Conservation (phyloP, 495 filamentous ascomycete genomes). For the Filosporella fistucella region DNA sequence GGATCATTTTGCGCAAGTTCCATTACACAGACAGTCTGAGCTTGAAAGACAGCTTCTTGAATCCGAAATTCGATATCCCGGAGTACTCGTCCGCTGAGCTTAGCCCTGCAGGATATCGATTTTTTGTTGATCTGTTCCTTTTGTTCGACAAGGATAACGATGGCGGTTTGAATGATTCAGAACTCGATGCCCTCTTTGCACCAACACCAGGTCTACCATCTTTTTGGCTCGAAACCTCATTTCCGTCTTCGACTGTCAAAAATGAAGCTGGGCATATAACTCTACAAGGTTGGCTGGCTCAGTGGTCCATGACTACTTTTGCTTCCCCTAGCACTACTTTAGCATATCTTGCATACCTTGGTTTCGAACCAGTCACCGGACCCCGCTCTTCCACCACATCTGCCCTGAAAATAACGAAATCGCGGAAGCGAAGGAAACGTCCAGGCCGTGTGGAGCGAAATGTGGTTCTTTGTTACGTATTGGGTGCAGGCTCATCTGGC, state of each 20-base stretch:
- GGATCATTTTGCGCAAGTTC: conserved; percentile 93
- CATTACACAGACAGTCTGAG: conserved; percentile 94
- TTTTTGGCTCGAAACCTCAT: conserved; percentile 80
- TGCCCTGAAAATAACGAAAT: conserved; percentile 86
- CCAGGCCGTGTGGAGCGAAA: conserved; percentile 87
- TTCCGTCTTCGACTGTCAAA: conserved; percentile 89
- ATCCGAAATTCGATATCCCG: conserved; percentile 90
- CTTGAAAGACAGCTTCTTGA: conserved; percentile 84
- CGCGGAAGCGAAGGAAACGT: conserved; percentile 75
- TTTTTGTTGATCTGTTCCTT: conserved; percentile 95
- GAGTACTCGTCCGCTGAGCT: conserved; percentile 88
- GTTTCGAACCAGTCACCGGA: conserved; percentile 64
- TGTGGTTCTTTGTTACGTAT: conserved; percentile 93
- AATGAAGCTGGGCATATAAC: conserved; percentile 96
- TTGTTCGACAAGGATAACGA: conserved; percentile 97
- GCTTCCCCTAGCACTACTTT: conserved; percentile 90
- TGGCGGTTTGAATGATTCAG: conserved; percentile 81
- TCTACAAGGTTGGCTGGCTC: conserved; percentile 94
- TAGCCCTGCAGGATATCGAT: conserved; percentile 90
- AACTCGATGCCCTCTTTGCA: conserved; percentile 82
- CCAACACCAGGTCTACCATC: conserved; percentile 85
- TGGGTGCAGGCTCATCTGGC: conserved; percentile 76
- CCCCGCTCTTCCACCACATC: conserved; percentile 67
- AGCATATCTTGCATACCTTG: conserved; percentile 92
- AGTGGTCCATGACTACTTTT: conserved; percentile 99